These are phyloP conservation scores for Trypanosoma melophagium DNA, from an alignment of 208 protist genomes.

Conservation along the genomic window DNA sequence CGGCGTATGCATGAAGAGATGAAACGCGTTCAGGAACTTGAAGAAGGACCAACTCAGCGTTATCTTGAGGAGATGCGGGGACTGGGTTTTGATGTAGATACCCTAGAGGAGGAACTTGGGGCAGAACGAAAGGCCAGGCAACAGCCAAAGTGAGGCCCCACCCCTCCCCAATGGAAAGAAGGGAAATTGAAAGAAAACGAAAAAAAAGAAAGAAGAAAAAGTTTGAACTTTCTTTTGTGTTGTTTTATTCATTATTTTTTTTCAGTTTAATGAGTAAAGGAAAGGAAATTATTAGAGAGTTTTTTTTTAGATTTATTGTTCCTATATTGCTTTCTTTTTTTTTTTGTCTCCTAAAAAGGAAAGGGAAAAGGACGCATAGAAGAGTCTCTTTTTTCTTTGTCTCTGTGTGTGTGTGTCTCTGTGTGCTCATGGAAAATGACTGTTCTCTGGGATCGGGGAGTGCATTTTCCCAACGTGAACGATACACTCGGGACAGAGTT, in stretches of 20 bases:
- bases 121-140: slow-evolving; percentile 33
- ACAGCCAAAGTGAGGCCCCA: not conserved
- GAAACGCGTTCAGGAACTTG: not conserved
- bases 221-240: not conserved
- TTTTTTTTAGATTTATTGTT: too few relatives aligned
- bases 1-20: slow-evolving; percentile 18
- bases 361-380: too few relatives aligned
- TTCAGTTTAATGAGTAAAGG: not conserved
- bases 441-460: too few relatives aligned
- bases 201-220: not conserved
- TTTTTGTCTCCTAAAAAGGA: too few relatives aligned
- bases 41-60: slow-evolving; percentile 60
- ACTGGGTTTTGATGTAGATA: slow-evolving; percentile 82
- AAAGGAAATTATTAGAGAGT: too few relatives aligned
- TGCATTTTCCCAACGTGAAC: too few relatives aligned
- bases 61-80: slow-evolving; percentile 84
- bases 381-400: too few relatives aligned
- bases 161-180: not conserved
- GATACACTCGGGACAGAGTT: too few relatives aligned
- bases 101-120: slow-evolving; percentile 75
- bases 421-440: too few relatives aligned
- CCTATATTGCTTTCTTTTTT: too few relatives aligned
- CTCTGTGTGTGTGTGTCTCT: too few relatives aligned
- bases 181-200: not conserved
- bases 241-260: not conserved